These are phyloP conservation scores for Candida gigantensis DNA, from an alignment of 1,139 yeast genomes.

Conservation along the genomic window DNA sequence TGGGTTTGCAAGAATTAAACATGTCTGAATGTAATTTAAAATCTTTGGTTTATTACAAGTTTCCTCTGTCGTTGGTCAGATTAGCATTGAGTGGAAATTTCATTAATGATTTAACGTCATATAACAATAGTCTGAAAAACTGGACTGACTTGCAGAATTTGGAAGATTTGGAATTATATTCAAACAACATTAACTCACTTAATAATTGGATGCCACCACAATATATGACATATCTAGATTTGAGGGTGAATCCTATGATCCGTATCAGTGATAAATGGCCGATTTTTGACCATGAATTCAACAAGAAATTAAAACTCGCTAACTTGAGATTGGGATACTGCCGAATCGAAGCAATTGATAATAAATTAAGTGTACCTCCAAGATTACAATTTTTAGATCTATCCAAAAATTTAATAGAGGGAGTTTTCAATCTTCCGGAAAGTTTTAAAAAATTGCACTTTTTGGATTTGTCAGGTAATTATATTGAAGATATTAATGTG, in stretches of 20 bases:
- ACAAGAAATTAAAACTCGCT: conserved; percentile 10
- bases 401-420: conserved; percentile 15
- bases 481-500: conserved; percentile 15
- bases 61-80: conserved; percentile 26
- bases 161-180: conserved; percentile 25
- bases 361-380: conserved; percentile 19
- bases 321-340: conserved; percentile 19
- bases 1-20: conserved; percentile 21
- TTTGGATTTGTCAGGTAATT: conserved; percentile 25
- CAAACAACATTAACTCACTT: conserved; percentile 23
- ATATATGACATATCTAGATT: conserved; percentile 23
- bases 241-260: conserved; percentile 22
- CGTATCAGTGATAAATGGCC: conserved; percentile 12
- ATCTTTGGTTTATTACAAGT: conserved; percentile 22
- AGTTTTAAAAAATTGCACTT: conserved; percentile 16
- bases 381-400: conserved; percentile 14
- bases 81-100: conserved; percentile 27
- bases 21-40: conserved; percentile 26
- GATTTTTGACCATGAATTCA: conserved; percentile 13
- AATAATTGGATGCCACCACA: conserved; percentile 28
- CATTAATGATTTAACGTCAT: conserved; percentile 16
- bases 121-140: conserved; percentile 18
- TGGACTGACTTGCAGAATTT: conserved; percentile 29
- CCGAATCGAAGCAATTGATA: conserved; percentile 18
- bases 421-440: conserved; percentile 13